Evolutionary conservation across 306 rosid genomes (phyloP), one percentile per base, ranked within the genome.

Genomic region (Cucurbita ficifolia): DNA sequence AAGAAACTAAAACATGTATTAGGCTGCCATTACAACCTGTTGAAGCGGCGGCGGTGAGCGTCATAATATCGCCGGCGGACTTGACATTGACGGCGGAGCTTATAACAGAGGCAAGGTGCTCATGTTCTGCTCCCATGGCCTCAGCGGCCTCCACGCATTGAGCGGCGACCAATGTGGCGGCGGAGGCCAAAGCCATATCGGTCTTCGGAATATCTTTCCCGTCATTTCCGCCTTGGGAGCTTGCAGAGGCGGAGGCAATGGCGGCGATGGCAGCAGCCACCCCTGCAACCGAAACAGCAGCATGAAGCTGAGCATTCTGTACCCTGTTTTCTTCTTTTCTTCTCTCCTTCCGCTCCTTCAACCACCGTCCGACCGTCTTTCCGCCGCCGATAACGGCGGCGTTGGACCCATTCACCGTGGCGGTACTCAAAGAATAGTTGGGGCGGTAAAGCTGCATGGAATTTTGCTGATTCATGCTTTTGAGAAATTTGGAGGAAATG

Each of bases 91-190:
- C 99, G 43, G 99, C 97, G 0, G 99, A 95, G 85, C 87, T 81
- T 9, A 95, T 88, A 16, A 91, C 96, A 1, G 96, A 63, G 0
- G 96, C 83, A 0, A 91, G 96, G 73, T 95, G 96, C 5, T 95
- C 97, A 0, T 97, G 87, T 54, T 95, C 97, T 0, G 96, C 99
- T 0, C 99, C 99, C 86, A 95, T 48, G 0, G 92, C 92, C 77
- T 95, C 99, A 0, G 99, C 99, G 0, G 90, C 91, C 83, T 95
- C 99, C 1, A 91, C 97, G 11, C 99, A 95, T 63, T 95, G 99
- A 4, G 99, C 96, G 0, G 99, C 99, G 0, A 95, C 97, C 43
- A 95, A 53, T 0, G 97, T 95, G 0, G 99, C 97, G 0, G 99
- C 99, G 6, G 99, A 91, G 1, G 97, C 99, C 59, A 95, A 89